phyloP scores from a whole-genome alignment of 305 asterid species.

The Caryopteris hybrid region DNA sequence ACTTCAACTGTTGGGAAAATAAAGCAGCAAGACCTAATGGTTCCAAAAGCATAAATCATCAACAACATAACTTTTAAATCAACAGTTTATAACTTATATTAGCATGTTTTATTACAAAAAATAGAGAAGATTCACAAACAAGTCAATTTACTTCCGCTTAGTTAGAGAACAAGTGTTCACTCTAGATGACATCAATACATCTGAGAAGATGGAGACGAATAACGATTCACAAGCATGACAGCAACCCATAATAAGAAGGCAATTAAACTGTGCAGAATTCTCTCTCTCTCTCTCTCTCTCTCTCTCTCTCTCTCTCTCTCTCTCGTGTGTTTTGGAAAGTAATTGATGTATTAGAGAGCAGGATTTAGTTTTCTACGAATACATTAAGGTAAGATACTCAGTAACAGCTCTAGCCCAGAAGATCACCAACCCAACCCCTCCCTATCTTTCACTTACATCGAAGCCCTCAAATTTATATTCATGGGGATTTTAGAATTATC shows the following conservation, averaged over 20 bases:
- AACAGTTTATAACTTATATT: neutral
- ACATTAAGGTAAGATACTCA: neutral
- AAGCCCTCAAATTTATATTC: neutral
- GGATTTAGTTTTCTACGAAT: neutral
- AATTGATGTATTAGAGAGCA: neutral
- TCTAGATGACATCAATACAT: neutral
- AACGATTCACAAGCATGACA: slow-evolving; percentile 1
- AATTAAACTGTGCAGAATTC: neutral
- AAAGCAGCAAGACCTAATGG: neutral
- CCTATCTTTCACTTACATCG: neutral
- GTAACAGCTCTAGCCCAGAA: neutral
- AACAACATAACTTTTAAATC: neutral
- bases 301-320: too few relatives aligned
- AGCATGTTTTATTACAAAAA: neutral
- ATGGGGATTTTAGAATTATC: neutral
- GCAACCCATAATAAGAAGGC: neutral
- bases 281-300: too few relatives aligned
- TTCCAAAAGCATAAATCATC: neutral
- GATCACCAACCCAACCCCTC: neutral
- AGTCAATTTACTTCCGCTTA: neutral
- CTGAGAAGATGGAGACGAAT: neutral
- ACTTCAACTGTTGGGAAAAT: neutral
- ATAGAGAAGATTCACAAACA: neutral
- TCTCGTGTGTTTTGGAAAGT: too few relatives aligned
- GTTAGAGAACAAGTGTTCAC: neutral